A percentile compares a stretch with the other conserved stretches of the same genome.
These are phyloP conservation scores for Syncephalastrum racemosum DNA, from an alignment of 371 early-diverging fungal genomes.

Conservation along the genomic window DNA sequence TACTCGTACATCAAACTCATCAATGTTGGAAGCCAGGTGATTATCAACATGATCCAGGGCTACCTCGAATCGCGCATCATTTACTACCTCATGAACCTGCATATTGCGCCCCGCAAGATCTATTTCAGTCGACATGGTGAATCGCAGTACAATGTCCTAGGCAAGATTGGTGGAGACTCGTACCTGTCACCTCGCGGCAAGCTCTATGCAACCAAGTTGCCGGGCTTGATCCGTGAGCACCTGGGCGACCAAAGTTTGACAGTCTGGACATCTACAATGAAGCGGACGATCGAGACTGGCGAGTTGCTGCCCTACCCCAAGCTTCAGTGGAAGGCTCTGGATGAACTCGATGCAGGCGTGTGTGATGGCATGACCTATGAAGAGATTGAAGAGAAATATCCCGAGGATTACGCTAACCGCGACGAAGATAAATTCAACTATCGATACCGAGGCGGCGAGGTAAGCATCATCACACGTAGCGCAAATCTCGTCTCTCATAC, in stretches of 20 bases:
- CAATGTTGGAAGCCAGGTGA: constrained; percentile 89
- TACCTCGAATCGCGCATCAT: constrained; percentile 94
- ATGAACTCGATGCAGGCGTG: constrained; percentile 95
- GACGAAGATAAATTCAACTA: constrained; percentile 95
- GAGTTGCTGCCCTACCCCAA: constrained; percentile 79
- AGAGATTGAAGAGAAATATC: constrained; percentile 86
- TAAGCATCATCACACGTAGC: constrained; percentile 9
- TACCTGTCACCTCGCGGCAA: constrained; percentile 83
- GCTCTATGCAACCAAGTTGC: constrained; percentile 81
- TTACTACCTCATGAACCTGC: constrained; percentile 97
- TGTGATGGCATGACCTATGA: constrained; percentile 99
- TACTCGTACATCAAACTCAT: constrained; percentile 90
- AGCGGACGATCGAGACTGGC: constrained; percentile 89
- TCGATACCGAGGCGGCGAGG: constrained; percentile 94
- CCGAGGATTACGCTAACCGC: constrained; percentile 86
- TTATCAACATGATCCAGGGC: constrained; percentile 89
- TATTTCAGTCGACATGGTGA: constrained; percentile 95
- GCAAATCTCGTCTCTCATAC: neutral
- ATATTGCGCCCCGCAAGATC: constrained; percentile 91
- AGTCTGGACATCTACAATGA: constrained; percentile 95
- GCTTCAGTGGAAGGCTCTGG: constrained; percentile 94
- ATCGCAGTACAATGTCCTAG: constrained; percentile 80
- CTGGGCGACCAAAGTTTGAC: constrained; percentile 72
- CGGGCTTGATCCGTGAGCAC: constrained; percentile 70
- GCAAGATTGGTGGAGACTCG: constrained; percentile 95